These are phyloP conservation scores for Spatholobus suberectus DNA, from an alignment of 306 rosid genomes.

Conservation along the genomic window DNA sequence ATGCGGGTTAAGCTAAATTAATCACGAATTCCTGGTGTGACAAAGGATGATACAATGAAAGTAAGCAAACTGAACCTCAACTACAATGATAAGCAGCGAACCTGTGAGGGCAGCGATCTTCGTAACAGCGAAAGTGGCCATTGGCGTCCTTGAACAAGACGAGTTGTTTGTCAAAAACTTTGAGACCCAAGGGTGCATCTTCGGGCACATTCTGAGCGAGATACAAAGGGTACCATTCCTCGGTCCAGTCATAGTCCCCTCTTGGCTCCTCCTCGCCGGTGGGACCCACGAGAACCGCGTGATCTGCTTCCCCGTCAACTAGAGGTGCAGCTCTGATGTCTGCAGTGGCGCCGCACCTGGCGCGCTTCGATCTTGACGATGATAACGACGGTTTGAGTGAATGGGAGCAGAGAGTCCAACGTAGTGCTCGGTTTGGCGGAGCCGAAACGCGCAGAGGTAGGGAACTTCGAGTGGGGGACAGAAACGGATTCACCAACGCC, in stretches of 20 bases:
- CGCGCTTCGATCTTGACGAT: constrained; percentile 17
- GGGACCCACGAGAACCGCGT: constrained; percentile 57
- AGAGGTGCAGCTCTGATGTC: constrained; percentile 50
- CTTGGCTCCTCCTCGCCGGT: constrained; percentile 57
- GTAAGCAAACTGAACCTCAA: too few relatives aligned
- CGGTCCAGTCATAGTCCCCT: constrained; percentile 78
- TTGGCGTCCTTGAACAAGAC: constrained; percentile 71
- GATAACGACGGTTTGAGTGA: constrained; percentile 30
- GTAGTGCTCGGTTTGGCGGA: constrained; percentile 29
- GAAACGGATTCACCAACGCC: constrained; percentile 54
- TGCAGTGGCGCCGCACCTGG: constrained; percentile 53
- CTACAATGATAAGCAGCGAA: constrained; percentile 27
- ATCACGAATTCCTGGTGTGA: too few relatives aligned
- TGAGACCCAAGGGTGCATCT: constrained; percentile 91
- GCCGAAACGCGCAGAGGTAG: constrained; percentile 31
- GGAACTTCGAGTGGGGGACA: constrained; percentile 33
- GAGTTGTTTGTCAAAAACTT: constrained; percentile 72
- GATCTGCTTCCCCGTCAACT: constrained; percentile 50
- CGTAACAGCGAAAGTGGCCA: constrained; percentile 68
- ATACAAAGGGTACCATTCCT: constrained; percentile 97
- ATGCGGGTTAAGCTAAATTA: too few relatives aligned
- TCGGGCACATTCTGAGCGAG: constrained; percentile 71
- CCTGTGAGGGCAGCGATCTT: constrained; percentile 98
- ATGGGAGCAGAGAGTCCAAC: constrained; percentile 21
- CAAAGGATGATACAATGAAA: too few relatives aligned